Conservation (phyloP, 345 rosid genomes). For the Pelargonium nanum region DNA sequence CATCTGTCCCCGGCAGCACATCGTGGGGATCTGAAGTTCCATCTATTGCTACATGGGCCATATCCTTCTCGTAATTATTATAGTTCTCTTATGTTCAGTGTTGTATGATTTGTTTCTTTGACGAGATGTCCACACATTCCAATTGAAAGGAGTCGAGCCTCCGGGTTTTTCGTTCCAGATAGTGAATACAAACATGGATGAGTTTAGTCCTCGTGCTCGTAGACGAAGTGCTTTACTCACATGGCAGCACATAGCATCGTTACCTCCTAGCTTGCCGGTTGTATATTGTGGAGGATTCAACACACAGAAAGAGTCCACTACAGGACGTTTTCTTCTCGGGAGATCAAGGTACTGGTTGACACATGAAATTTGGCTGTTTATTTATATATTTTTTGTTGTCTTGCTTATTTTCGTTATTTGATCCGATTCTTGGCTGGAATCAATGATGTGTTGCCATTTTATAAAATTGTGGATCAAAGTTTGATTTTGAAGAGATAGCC, state of each 20-base stretch:
- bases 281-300: conserved; percentile 95
- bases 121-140: conserved; percentile 83
- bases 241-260: conserved; percentile 97
- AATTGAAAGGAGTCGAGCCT: conserved; percentile 82
- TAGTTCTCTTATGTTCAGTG: conserved; percentile 2
- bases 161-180: conserved; percentile 94
- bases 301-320: conserved; percentile 87
- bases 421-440: too few relatives aligned
- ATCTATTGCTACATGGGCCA: conserved; percentile 91
- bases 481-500: too few relatives aligned
- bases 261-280: conserved; percentile 90
- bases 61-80: conserved; percentile 49
- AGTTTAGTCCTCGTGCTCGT: conserved; percentile 85
- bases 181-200: conserved; percentile 92
- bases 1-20: conserved; percentile 91
- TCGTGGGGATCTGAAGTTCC: conserved; percentile 91
- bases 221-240: conserved; percentile 97
- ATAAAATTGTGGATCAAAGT: too few relatives aligned
- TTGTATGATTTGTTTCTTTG: conserved; percentile 42
- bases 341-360: conserved; percentile 71
- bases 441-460: too few relatives aligned
- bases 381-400: too few relatives aligned
- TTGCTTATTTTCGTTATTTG: too few relatives aligned
- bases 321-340: conserved; percentile 88
- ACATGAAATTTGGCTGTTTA: background rate